Conservation (phyloP, 352 stramenopile genomes). For the Phytophthora foliorum region DNA sequence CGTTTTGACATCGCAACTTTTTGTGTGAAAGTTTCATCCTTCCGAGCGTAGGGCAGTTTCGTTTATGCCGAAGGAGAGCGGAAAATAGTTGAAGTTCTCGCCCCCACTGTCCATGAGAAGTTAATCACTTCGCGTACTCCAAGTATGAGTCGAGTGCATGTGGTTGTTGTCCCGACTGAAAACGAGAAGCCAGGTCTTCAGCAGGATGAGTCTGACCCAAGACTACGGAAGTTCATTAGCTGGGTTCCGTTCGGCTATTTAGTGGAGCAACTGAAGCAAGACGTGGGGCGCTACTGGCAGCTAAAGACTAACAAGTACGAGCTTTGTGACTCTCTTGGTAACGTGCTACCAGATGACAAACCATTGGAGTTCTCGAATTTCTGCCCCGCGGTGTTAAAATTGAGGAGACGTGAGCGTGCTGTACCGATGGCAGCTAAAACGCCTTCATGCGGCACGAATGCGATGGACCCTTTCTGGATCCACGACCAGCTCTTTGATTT, state of each 20-base stretch:
- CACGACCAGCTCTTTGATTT: constrained; percentile 74
- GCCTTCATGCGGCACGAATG: not conserved
- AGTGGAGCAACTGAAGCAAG: constrained; percentile 50
- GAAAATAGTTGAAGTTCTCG: constrained; percentile 22
- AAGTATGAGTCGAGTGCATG: constrained; percentile 37
- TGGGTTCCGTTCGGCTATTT: constrained; percentile 70
- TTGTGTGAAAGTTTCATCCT: constrained; percentile 6
- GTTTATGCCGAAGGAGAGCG: not conserved
- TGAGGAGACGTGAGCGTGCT: constrained; percentile 21
- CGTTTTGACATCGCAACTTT: constrained; percentile 29
- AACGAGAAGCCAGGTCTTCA: not conserved
- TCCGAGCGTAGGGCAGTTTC: constrained; percentile 32
- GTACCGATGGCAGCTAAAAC: not conserved
- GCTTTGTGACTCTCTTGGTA: constrained; percentile 40
- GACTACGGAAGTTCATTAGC: constrained; percentile 25
- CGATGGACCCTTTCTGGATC: constrained; percentile 58
- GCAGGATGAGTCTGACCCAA: not conserved
- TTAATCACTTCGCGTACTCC: not conserved
- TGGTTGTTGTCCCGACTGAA: constrained; percentile 21
- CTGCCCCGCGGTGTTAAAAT: constrained; percentile 19
- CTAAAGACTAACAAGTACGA: constrained; percentile 55
- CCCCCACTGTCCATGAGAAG: not conserved
- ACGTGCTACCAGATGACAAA: constrained; percentile 33
- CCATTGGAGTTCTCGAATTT: constrained; percentile 25
- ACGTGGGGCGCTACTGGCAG: constrained; percentile 60